Conservation (phyloP, 2,329 filamentous ascomycete species). For the Ciborinia camelliae region DNA sequence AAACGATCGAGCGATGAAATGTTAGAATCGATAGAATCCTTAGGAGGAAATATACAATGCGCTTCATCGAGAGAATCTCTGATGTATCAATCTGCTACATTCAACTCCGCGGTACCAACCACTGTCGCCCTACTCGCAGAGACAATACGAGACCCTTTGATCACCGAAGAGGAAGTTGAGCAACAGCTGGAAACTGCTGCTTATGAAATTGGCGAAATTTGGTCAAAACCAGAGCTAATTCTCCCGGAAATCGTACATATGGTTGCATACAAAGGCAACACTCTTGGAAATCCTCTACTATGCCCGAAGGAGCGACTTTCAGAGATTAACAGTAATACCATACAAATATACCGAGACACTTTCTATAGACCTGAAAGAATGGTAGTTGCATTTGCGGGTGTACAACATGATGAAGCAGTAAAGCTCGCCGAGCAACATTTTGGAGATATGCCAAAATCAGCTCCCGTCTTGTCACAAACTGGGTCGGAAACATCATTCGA, state of each 20-base stretch:
- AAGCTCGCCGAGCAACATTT: slow-evolving; percentile 79
- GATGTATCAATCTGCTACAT: slow-evolving; percentile 98
- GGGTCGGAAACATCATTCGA: slow-evolving; percentile 57
- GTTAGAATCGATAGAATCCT: slow-evolving; percentile 78
- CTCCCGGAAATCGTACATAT: slow-evolving; percentile 93
- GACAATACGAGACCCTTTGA: slow-evolving; percentile 80
- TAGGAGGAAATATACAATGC: slow-evolving; percentile 96
- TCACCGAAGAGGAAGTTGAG: slow-evolving; percentile 82
- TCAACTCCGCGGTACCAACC: slow-evolving; percentile 84
- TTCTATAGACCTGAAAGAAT: slow-evolving; percentile 91
- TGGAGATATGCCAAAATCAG: slow-evolving; percentile 73
- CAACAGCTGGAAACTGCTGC: slow-evolving; percentile 87
- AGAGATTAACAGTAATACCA: slow-evolving; percentile 68
- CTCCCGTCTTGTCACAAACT: slow-evolving; percentile 49
- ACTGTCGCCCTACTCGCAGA: slow-evolving; percentile 85
- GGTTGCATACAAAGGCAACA: slow-evolving; percentile 94
- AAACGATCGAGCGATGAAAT: slow-evolving; percentile 74
- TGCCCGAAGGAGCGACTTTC: slow-evolving; percentile 81
- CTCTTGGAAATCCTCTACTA: slow-evolving; percentile 85
- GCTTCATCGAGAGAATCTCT: slow-evolving; percentile 91
- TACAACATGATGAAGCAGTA: slow-evolving; percentile 77
- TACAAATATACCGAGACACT: slow-evolving; percentile 73
- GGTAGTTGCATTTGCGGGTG: slow-evolving; percentile 91
- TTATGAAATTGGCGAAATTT: slow-evolving; percentile 96
- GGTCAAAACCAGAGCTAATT: slow-evolving; percentile 95